Conservation (phyloP, 2,329 filamentous ascomycete genomes). For the Sporothrix euskadiensis region DNA sequence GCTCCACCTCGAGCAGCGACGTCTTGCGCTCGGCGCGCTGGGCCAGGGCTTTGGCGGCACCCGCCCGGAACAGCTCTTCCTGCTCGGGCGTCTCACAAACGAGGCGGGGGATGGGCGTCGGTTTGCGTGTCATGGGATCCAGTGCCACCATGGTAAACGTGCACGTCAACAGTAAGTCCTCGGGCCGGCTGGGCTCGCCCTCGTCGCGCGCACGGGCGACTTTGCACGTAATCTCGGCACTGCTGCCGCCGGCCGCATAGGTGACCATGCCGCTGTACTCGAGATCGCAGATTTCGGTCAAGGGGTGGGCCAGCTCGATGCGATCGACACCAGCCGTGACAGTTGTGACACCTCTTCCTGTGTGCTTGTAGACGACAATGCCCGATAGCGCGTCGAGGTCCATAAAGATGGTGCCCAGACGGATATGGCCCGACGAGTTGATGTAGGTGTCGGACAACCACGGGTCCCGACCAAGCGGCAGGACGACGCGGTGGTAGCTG, state of each 20-base stretch:
- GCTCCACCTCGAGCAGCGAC: conserved; percentile 62
- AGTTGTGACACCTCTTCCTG: conserved; percentile 56
- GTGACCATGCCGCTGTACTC: conserved; percentile 65
- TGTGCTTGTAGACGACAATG: conserved; percentile 70
- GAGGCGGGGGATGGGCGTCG: conserved; percentile 59
- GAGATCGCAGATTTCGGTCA: conserved; percentile 76
- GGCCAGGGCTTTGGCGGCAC: conserved; percentile 41
- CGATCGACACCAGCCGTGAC: conserved; percentile 54
- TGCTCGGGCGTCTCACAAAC: conserved; percentile 64
- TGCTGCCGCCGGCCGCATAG: conserved; percentile 71
- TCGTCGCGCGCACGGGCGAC: conserved; percentile 66
- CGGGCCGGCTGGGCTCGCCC: conserved; percentile 53
- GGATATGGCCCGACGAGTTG: conserved; percentile 72
- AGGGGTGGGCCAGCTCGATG: conserved; percentile 63
- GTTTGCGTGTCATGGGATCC: conserved; percentile 66
- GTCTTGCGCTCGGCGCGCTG: conserved; percentile 56
- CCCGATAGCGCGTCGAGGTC: conserved; percentile 77
- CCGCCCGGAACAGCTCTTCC: conserved; percentile 55
- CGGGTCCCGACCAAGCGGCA: conserved; percentile 71
- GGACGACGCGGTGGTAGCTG: conserved; percentile 65
- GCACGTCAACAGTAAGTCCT: conserved; percentile 50
- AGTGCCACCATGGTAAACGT: conserved; percentile 76
- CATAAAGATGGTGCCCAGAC: conserved; percentile 74
- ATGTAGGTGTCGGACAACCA: conserved; percentile 78
- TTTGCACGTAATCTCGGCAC: conserved; percentile 72